Conservation (phyloP, 1,284 basidiomycete species). For the Hortiboletus rubellus region DNA sequence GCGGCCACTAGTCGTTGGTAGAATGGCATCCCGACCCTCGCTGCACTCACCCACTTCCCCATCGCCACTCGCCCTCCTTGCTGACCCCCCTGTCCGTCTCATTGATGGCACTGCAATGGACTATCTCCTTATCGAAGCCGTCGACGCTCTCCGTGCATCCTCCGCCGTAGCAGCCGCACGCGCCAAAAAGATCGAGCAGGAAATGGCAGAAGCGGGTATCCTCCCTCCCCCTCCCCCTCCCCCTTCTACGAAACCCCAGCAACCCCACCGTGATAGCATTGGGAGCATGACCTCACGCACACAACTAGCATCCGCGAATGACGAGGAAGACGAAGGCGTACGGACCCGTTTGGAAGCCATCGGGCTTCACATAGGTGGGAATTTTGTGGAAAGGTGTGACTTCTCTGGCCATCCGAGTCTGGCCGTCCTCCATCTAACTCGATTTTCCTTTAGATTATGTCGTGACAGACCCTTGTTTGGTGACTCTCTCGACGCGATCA, state of each 20-base stretch:
- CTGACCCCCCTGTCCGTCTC: conserved; percentile 58
- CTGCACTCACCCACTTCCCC: conserved; percentile 36
- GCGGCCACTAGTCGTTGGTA: no score
- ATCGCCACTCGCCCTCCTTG: conserved; percentile 48
- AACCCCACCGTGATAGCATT: conserved; percentile 40
- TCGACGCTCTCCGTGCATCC: conserved; percentile 69
- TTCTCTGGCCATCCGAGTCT: neutral
- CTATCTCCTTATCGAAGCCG: conserved; percentile 82
- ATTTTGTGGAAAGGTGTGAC: conserved; percentile 1
- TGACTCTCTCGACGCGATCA: no score
- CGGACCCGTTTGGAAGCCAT: conserved; percentile 75
- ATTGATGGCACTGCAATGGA: conserved; percentile 80
- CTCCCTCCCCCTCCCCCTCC: conserved; percentile 49
- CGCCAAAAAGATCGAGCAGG: conserved; percentile 63
- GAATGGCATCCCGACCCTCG: conserved; percentile 23
- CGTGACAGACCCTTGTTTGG: no score
- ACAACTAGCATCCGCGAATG: conserved; percentile 41
- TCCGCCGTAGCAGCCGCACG: conserved; percentile 67
- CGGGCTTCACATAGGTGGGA: conserved; percentile 81
- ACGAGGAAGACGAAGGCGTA: conserved; percentile 76
- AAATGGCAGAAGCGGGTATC: conserved; percentile 74
- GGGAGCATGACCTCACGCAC: conserved; percentile 21
- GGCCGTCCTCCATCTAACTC: neutral
- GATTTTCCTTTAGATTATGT: no score
- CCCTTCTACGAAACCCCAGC: conserved; percentile 20